phyloP scores from a whole-genome alignment of 345 rosid species.

The Carallia brachiata region DNA sequence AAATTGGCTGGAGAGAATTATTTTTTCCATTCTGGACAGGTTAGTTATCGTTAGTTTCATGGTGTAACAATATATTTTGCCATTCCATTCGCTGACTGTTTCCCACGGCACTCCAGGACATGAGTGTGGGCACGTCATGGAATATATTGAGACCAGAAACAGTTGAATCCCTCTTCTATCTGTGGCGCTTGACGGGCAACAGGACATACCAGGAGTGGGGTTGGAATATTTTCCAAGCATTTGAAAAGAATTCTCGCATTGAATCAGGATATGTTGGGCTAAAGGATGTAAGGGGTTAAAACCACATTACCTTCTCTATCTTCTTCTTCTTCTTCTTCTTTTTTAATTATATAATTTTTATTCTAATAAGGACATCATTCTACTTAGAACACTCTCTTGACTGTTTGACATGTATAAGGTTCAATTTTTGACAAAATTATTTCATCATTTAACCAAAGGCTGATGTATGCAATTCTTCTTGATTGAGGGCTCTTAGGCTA shows the following conservation, averaged over 20 bases:
- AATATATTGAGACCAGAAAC: slow-evolving; percentile 97
- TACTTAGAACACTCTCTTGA: no score
- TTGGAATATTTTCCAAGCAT: slow-evolving; percentile 96
- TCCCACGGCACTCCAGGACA: slow-evolving; percentile 54
- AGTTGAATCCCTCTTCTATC: slow-evolving; percentile 86
- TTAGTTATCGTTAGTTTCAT: slow-evolving; percentile 14
- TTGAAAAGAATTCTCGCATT: slow-evolving; percentile 82
- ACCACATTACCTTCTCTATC: background rate
- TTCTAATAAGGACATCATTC: background rate
- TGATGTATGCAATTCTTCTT: no score
- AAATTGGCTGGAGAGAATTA: slow-evolving; percentile 98
- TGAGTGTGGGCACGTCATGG: slow-evolving; percentile 98
- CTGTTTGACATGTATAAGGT: no score
- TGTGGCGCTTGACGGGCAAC: slow-evolving; percentile 95
- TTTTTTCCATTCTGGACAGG: slow-evolving; percentile 73
- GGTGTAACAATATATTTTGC: background rate
- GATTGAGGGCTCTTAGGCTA: no score
- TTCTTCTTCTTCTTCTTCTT: no score
- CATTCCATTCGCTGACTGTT: background rate
- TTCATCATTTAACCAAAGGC: no score
- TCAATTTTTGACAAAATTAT: no score
- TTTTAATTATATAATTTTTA: no score
- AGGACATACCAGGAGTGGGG: slow-evolving; percentile 97
- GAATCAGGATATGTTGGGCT: slow-evolving; percentile 93
- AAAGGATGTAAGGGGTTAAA: slow-evolving; percentile 68